Base-by-base conservation (phyloP, 371 early-diverging fungal genomes). In the Chytridiales sp. region DNA sequence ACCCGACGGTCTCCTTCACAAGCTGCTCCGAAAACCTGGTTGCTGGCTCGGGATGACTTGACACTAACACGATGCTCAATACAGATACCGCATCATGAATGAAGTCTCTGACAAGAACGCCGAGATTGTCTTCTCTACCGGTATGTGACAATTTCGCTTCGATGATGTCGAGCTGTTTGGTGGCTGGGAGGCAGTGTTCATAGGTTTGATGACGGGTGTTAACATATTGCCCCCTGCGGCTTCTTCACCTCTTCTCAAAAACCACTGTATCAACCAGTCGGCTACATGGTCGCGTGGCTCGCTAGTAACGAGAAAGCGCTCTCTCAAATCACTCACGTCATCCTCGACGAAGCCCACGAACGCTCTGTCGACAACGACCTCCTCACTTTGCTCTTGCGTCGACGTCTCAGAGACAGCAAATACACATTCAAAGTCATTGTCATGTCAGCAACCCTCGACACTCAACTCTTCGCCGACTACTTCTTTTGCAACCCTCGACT, bases 371-470 rank as follows among this genome's bases (percentile, higher is more conserved):
- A 13, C 19, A 30, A 38, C 11, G 38, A 38, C 38, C 38, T 38
- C 11, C 38, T 38, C n/a, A 11, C 11, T n/a, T 38, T 38, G 38
- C n/a, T 38, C 11, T 11, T 38, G n/a, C 9, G 38, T 9, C 9
- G 38, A 38, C 9, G n/a, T 11, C 9, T 38, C 11, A n/a, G 11
- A 9, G 38, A 38, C 38, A 9, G n/a, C 5, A 27, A 4, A 31
- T 30, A 6, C 22, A 19, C 6, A 22, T 49, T 49, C 24, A 49
- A 49, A 19, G 27, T 57, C 1, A 24, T 57, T 22, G 34, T 57
- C 58, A 57, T 59, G 59, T n/a, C 19, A 13, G 58, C 58, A 52
- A 57, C 58, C 6, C 56, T 57, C 13, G 58, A 57, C 19, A 54
- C 42, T 6, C 6, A 19, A 8, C 38, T 57, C 21, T 57, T 29